Evolutionary conservation across 306 rosid species (phyloP).

Genomic region (Calophaca sinica): DNA sequence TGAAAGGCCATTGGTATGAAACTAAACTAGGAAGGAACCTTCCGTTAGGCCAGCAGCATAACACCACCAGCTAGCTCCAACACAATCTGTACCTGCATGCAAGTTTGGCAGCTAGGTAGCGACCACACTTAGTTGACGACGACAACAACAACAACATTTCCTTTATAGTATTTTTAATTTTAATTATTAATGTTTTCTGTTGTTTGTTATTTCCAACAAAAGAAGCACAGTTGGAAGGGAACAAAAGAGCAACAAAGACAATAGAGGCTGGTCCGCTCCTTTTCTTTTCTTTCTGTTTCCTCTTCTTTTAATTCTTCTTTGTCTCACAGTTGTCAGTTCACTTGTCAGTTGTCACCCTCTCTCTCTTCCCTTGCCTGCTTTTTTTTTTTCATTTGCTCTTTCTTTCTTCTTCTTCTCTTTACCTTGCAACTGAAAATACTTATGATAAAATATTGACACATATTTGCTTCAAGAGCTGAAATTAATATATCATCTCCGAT

Average conservation of each 20-base stretch:
- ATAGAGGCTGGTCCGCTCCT: constrained; percentile 41
- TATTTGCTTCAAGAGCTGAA: constrained; percentile 30
- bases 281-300: constrained; percentile 32
- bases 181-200: not conserved
- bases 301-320: constrained; percentile 47
- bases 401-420: constrained; percentile 16
- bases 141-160: too few species aligned
- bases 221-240: constrained; percentile 36
- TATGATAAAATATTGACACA: not conserved
- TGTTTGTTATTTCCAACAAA: constrained; percentile 41
- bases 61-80: too few species aligned
- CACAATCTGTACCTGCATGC: not conserved
- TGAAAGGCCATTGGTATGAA: too few species aligned
- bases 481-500: constrained; percentile 39
- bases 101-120: not conserved
- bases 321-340: constrained; percentile 45
- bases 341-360: not conserved
- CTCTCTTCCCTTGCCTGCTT: constrained; percentile 5
- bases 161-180: not conserved
- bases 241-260: constrained; percentile 47
- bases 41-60: too few species aligned
- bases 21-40: too few species aligned
- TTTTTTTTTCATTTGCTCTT: not conserved
- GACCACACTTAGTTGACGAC: too few species aligned
- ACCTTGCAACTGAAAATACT: constrained; percentile 17